Evolutionary conservation across 805 yeast species (phyloP).

Genomic region (Starmerella khaoyaiensis): DNA sequence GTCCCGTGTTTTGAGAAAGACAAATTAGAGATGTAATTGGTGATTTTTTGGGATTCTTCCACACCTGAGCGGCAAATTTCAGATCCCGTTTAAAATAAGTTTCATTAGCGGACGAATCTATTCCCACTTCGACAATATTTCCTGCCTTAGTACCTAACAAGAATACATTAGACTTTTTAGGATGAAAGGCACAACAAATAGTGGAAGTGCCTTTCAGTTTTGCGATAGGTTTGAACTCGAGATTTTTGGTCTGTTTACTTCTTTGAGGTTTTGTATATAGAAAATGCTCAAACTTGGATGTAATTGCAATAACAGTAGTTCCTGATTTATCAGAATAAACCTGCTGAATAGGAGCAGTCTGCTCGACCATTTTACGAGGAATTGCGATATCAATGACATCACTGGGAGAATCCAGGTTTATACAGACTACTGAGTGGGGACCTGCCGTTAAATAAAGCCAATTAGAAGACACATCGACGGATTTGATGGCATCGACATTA

Average conservation of each 20-base stretch:
- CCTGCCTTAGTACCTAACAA: conserved; percentile 41
- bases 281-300: conserved; percentile 33
- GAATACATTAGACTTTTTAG: conserved; percentile 35
- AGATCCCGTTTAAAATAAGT: conserved; percentile 35
- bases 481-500: conserved; percentile 34
- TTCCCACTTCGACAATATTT: conserved; percentile 34
- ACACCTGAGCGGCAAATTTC: conserved; percentile 32
- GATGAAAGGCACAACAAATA: conserved; percentile 34
- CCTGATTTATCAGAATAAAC: conserved; percentile 43
- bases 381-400: conserved; percentile 34
- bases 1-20: background rate
- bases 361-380: conserved; percentile 22
- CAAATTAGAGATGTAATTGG: conserved; percentile 16
- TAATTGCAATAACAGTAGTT: conserved; percentile 39
- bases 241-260: conserved; percentile 26
- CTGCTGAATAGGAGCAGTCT: conserved; percentile 25
- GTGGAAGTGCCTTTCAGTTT: conserved; percentile 38
- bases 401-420: conserved; percentile 54
- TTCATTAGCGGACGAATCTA: conserved; percentile 32
- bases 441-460: conserved; percentile 42
- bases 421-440: conserved; percentile 45
- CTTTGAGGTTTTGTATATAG: conserved; percentile 31
- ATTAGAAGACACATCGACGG: conserved; percentile 45
- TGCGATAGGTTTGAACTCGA: conserved; percentile 33
- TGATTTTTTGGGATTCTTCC: conserved; percentile 27